A percentile compares a stretch with the other conserved stretches of the same genome.
Evolutionary conservation across 1,284 basidiomycete species (phyloP).

Genomic region (Boletus albobrunnescens): DNA sequence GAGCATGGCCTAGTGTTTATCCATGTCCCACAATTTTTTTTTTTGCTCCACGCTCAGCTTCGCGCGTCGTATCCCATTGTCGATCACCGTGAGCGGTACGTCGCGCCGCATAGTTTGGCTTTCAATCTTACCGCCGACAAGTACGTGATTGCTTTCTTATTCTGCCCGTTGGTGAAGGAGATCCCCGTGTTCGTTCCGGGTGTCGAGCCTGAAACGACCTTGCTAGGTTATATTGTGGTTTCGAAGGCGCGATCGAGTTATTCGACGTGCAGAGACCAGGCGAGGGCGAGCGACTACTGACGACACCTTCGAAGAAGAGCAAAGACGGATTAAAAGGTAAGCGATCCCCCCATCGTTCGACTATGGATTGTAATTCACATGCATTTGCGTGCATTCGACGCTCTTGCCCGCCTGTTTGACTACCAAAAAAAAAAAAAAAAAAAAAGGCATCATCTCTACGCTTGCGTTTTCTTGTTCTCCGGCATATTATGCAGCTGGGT

Average conservation of each 20-base stretch:
- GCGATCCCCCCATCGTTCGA: neutral
- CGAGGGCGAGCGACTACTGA: conserved; percentile 69
- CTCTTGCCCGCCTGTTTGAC: neutral
- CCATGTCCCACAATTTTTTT: neutral
- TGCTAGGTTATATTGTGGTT: conserved; percentile 81
- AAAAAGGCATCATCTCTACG: conserved; percentile 76
- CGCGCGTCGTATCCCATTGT: conserved; percentile 88
- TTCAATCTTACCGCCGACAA: conserved; percentile 69
- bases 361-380: neutral
- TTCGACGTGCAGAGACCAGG: conserved; percentile 77
- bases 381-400: neutral
- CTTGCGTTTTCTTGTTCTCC: conserved; percentile 66
- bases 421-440: neutral
- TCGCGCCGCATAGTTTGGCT: conserved; percentile 78
- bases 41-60: conserved; percentile 1
- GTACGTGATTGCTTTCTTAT: conserved; percentile 43
- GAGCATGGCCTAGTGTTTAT: neutral
- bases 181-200: neutral
- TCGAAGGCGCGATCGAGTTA: conserved; percentile 84
- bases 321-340: conserved; percentile 84
- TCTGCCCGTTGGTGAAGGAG: no score
- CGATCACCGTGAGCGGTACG: conserved; percentile 83
- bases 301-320: conserved; percentile 73
- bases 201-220: neutral
- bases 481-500: conserved; percentile 73